Percentiles rank a stretch among this genome's conserved stretches.
phyloP scores from a whole-genome alignment of 1,284 basidiomycete species.

The Volvariella surrecta region DNA sequence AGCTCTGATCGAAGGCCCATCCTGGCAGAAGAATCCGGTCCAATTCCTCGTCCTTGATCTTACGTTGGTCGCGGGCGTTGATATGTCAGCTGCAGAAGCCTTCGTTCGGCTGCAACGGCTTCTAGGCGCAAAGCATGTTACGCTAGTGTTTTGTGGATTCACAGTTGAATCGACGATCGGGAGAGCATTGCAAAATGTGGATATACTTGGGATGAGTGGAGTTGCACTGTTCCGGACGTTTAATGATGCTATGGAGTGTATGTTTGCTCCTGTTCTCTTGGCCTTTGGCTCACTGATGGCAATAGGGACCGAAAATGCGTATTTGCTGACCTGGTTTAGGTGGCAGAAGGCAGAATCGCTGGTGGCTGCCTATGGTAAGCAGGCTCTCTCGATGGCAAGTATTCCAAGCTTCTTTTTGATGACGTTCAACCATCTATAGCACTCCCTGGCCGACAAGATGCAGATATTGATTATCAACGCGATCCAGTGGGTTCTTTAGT shows the following conservation, averaged over 20 bases:
- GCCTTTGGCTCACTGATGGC: background rate
- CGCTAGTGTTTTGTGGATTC: slow-evolving; percentile 87
- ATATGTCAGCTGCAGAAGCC: slow-evolving; percentile 93
- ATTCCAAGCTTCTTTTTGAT: too few relatives aligned
- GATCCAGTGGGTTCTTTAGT: slow-evolving; percentile 41
- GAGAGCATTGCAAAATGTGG: slow-evolving; percentile 55
- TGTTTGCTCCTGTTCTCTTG: slow-evolving; percentile 19
- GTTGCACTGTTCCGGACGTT: slow-evolving; percentile 83
- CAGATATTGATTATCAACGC: slow-evolving; percentile 36
- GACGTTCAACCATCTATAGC: slow-evolving; percentile 28
- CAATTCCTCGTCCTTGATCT: slow-evolving; percentile 89
- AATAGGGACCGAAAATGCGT: slow-evolving; percentile 84
- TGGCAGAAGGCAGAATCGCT: slow-evolving; percentile 47
- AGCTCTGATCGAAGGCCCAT: slow-evolving; percentile 61
- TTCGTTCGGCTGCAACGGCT: slow-evolving; percentile 89
- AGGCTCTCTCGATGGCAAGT: too few relatives aligned
- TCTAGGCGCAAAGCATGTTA: slow-evolving; percentile 67
- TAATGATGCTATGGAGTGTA: slow-evolving; percentile 91
- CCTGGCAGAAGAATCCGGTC: slow-evolving; percentile 77
- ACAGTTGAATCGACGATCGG: slow-evolving; percentile 54
- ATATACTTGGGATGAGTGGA: slow-evolving; percentile 63
- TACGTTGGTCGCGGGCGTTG: slow-evolving; percentile 80
- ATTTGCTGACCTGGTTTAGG: slow-evolving; percentile 70
- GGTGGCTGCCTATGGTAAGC: slow-evolving; percentile 25
- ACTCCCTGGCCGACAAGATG: slow-evolving; percentile 48